Evolutionary conservation across 495 filamentous ascomycete genomes (phyloP).

Genomic region (Penicillium pancosmium): DNA sequence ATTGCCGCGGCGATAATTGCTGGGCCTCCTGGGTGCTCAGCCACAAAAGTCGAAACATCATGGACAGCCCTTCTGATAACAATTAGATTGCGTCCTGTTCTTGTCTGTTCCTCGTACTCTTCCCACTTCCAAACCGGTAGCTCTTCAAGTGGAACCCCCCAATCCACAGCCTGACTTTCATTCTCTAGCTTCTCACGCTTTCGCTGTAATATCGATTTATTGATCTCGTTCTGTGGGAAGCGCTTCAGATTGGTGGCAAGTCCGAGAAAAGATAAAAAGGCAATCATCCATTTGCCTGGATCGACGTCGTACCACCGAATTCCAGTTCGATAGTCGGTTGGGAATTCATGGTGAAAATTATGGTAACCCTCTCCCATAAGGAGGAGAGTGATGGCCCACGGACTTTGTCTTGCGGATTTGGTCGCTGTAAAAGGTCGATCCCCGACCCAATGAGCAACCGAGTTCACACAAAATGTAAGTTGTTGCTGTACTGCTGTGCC

Average conservation of each 20-base stretch:
- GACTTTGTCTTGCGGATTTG: constrained; percentile 90
- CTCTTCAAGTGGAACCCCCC: constrained; percentile 55
- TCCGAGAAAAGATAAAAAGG: constrained; percentile 82
- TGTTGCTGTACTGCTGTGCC: constrained; percentile 95
- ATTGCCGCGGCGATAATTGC: constrained; percentile 82
- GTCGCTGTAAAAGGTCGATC: constrained; percentile 96
- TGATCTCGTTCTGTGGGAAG: constrained; percentile 92
- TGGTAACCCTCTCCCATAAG: constrained; percentile 83
- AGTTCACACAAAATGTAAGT: constrained; percentile 98
- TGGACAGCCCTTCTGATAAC: constrained; percentile 89
- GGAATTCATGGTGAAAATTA: constrained; percentile 99
- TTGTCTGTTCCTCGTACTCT: constrained; percentile 62
- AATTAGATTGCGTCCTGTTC: constrained; percentile 74
- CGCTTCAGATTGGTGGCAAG: constrained; percentile 90
- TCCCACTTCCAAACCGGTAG: constrained; percentile 74
- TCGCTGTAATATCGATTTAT: constrained; percentile 93
- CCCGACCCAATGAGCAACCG: constrained; percentile 93
- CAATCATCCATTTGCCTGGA: constrained; percentile 95
- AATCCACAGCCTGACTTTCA: constrained; percentile 81
- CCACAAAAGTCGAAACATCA: constrained; percentile 87
- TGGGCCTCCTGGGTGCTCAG: constrained; percentile 91
- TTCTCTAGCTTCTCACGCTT: constrained; percentile 94
- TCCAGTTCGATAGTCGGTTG: constrained; percentile 93
- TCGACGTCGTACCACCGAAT: constrained; percentile 95
- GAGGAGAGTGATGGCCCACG: constrained; percentile 64